Evolutionary conservation across 2,329 filamentous ascomycete genomes (phyloP), one percentile per base, ranked within the genome.

Genomic region (Lachnellula occidentalis): DNA sequence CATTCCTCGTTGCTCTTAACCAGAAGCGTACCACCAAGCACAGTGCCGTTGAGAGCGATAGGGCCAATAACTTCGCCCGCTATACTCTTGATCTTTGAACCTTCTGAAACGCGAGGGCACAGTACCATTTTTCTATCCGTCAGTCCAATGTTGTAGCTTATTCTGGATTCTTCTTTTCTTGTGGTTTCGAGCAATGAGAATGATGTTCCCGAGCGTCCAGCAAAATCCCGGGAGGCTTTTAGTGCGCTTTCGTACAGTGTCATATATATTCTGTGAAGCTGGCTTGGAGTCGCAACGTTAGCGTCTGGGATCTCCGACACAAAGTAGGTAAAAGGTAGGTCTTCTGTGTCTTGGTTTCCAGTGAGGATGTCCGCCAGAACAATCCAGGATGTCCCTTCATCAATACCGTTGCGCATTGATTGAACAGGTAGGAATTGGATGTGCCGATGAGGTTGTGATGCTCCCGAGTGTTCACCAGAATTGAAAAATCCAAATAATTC

Each of bases 391-490:
- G n/a, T 11, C 0, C 54, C 54, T 11, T 58, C 49, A 14, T 60
- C 63, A 4, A 63, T 57, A 0, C 80, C 82, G 12, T 77, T 76
- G 36, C 72, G 75, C 85, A 90, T 89, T 17, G 75, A 71, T 7
- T 79, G 75, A 0, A 88, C 76, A 0, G 85, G 85, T 3, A 90
- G 70, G n/a, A 90, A 76, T 68, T 90, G 87, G 24, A 90, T 69
- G 64, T 90, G 87, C 4, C 87, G 71, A 65, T 90, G 87, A 12
- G 86, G 79, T 67, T 90, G 86, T 60, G 83, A 87, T 1, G 86
- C 85, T 2, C 86, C 87, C 4, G 84, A 88, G 63, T 85, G 77
- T 11, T 76, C 69, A 1, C 87, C 87, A 34, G 81, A 84, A 69
- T 90, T 90, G 57, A 69, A 69, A 56, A 70, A 70, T 1, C 64